Base-by-base conservation (phyloP, 2,329 filamentous ascomycete species). In the Claviceps digitariae region DNA sequence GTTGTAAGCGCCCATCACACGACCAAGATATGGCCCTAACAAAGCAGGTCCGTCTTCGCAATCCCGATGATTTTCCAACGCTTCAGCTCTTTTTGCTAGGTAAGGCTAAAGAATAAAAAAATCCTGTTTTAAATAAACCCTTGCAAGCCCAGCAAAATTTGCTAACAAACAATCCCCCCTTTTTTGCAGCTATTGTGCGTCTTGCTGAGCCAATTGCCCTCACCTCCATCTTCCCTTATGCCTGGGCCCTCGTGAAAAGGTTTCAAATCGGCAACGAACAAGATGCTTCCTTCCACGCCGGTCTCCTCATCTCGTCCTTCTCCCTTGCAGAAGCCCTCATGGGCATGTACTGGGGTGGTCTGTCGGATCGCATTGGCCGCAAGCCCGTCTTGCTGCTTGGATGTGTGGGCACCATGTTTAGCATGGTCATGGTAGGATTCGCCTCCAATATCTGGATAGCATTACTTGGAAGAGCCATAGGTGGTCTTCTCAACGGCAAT, bases 221-320 rank as follows among this genome's bases (percentile, higher is more conserved):
- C 58, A 95, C 90, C 1, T 93, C 87, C 64, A 93, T 95, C 68
- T 94, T 91, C 62, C 90, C 90, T 21, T 96, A 95, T 68, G 87
- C 87, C 56, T 94, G 86, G 86, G 79, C 85, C 56, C 82, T 91
- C 60, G 83, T 91, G 59, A 87, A 87, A 68, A 76, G 82, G 60
- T 89, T 89, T 68, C 64, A 87, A 43, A 76, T 90, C 60, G 86
- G 84, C 57, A 77, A 80, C 61, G 79, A 82, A 59, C 73, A 79
- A 69, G 81, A 90, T 80, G 87, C 87, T 56, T 94, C 83, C 40
- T 91, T 87, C 71, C 95, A 94, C 69, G 86, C 90, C 31, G 90
- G 90, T 50, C 74, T 93, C 59, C 81, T 95, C 66, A 90, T 95
- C 61, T 91, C 89, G 13, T 84, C 89, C 61, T 94, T 90, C 71